Evolutionary conservation across 352 stramenopile species (phyloP), one percentile per base, ranked within the genome.

Genomic region (Pythium aphanidermatum): DNA sequence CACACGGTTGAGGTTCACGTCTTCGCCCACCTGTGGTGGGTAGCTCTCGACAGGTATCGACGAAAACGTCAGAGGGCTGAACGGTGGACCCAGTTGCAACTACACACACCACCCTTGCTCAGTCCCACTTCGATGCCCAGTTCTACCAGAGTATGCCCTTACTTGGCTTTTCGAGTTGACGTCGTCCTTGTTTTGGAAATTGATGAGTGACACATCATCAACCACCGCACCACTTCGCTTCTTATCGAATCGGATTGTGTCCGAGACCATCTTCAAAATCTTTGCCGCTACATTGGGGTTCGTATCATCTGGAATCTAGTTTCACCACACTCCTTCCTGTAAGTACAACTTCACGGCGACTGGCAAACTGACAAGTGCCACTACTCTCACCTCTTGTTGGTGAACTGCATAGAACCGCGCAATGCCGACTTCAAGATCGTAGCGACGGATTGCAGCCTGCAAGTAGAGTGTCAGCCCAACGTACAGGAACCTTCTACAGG

Each of bases 21-120:
- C 53, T 40, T 88, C 72, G 4, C 71, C 76, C 0, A 88, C 75
- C 62, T 88, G 79, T 5, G 77, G 76, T 21, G 76, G 80, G 46
- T 86, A 92, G 35, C 65, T 85, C 45, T 89, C 77, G 24, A 92
- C 70, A 9, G 80, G 76, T 25, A 88, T 65, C 5, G 74, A 83
- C 20, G 75, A 63, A 46, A 85, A 90, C 14, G 65, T 56, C 16
- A 71, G 76, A 6, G 69, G 64, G 25, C 69, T 69, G 42, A 86
- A 92, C 0, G 80, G 80, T 8, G 80, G 80, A 10, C 80, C 74
- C 11, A 83, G 50, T 39, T 82, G 67, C 17, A 92, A 56, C 76
- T 92, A 55, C 13, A 54, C 42, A 30, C n/a, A n/a, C n/a, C n/a
- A n/a, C n/a, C n/a, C n/a, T n/a, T n/a, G n/a, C n/a, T n/a, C n/a